Evolutionary conservation across 2,329 filamentous ascomycete species (phyloP).

Genomic region (Colletotrichum siamense): DNA sequence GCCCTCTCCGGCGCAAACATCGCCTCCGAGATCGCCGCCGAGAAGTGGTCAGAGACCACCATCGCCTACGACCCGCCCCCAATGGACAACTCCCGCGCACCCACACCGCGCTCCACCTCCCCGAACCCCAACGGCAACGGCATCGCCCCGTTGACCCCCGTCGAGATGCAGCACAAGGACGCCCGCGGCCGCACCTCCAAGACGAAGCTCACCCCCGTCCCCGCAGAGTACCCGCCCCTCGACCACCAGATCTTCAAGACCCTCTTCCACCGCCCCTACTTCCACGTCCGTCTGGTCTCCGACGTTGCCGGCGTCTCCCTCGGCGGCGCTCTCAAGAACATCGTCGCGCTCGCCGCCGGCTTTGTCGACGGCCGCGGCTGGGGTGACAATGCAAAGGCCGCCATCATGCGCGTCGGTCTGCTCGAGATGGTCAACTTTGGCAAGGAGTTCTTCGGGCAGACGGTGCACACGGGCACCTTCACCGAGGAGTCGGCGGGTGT

Average conservation of each 20-base stretch:
- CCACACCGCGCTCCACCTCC: slow-evolving; percentile 60
- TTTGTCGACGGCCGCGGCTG: slow-evolving; percentile 96
- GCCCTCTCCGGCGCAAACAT: slow-evolving; percentile 97
- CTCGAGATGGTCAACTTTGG: slow-evolving; percentile 98
- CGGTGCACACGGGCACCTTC: slow-evolving; percentile 83
- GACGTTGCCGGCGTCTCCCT: slow-evolving; percentile 98
- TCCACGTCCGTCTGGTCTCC: slow-evolving; percentile 91
- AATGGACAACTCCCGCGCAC: slow-evolving; percentile 78
- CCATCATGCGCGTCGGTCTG: slow-evolving; percentile 94
- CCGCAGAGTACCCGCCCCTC: slow-evolving; percentile 82
- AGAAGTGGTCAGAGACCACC: slow-evolving; percentile 97
- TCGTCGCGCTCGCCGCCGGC: slow-evolving; percentile 91
- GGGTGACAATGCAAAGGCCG: slow-evolving; percentile 99
- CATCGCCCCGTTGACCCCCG: slow-evolving; percentile 40
- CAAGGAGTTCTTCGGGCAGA: slow-evolving; percentile 88
- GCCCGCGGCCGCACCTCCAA: slow-evolving; percentile 70
- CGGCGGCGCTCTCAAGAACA: slow-evolving; percentile 94
- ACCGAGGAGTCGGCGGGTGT: slow-evolving; percentile 97
- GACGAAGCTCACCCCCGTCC: slow-evolving; percentile 76
- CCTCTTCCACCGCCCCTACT: slow-evolving; percentile 95
- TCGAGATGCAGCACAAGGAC: slow-evolving; percentile 70
- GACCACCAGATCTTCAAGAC: slow-evolving; percentile 83
- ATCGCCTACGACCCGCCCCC: slow-evolving; percentile 93
- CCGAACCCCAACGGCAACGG: slow-evolving; percentile 52
- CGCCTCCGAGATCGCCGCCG: slow-evolving; percentile 89